phyloP scores from a whole-genome alignment of 768 basidiomycete species.

The Cyclocybe aegerita region DNA sequence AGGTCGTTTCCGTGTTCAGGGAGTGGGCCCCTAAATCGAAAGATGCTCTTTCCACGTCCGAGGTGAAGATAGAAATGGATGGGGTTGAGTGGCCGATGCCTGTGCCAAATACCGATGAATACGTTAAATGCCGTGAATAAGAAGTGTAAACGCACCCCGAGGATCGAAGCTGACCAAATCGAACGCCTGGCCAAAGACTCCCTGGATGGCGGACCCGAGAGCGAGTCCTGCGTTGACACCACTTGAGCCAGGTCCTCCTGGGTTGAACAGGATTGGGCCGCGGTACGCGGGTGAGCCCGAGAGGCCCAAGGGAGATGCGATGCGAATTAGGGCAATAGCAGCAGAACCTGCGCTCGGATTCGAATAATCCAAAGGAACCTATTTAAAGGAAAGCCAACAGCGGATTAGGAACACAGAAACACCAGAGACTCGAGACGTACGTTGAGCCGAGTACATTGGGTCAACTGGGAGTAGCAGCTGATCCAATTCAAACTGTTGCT shows the following conservation, averaged over 20 bases:
- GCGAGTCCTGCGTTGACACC: conserved; percentile 30
- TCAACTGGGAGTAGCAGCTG: conserved; percentile 18
- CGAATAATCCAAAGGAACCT: conserved; percentile 49
- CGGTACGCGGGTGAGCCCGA: conserved; percentile 29
- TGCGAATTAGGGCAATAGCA: conserved; percentile 41
- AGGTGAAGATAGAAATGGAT: conserved; percentile 31
- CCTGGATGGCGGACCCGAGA: conserved; percentile 22
- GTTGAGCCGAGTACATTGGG: conserved; percentile 31
- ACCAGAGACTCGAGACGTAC: conserved; percentile 8
- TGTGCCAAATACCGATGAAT: conserved; percentile 5
- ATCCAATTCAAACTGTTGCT: conserved; percentile 25
- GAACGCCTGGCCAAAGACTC: conserved; percentile 40
- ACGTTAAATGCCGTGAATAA: background rate
- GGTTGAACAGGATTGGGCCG: conserved; percentile 46
- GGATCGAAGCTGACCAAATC: conserved; percentile 50
- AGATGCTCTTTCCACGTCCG: conserved; percentile 29
- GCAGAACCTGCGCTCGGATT: conserved; percentile 35
- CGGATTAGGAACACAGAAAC: background rate
- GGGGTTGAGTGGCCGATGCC: conserved; percentile 36
- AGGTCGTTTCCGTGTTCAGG: conserved; percentile 10
- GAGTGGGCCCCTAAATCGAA: conserved; percentile 1
- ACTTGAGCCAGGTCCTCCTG: conserved; percentile 48
- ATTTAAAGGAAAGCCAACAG: too few species aligned
- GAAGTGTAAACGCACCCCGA: conserved; percentile 27
- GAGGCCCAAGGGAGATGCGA: conserved; percentile 30